These are phyloP conservation scores for Penicillium psychrosexuale DNA, from an alignment of 2,329 filamentous ascomycete species.

Conservation along the genomic window DNA sequence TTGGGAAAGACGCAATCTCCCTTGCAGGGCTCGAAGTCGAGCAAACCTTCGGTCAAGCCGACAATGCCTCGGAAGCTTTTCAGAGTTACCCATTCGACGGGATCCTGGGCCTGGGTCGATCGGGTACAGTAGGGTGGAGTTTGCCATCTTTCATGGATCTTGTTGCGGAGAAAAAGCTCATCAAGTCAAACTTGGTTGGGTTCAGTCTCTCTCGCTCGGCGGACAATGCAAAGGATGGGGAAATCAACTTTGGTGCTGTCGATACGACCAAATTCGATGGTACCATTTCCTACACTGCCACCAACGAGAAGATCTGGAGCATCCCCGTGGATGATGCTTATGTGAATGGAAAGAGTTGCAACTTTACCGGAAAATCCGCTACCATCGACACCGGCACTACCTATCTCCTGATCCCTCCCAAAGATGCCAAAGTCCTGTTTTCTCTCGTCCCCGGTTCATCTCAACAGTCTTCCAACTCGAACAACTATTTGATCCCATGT, in stretches of 20 bases:
- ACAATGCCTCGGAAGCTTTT: conserved; percentile 70
- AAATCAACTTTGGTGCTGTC: conserved; percentile 71
- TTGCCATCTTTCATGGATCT: conserved; percentile 65
- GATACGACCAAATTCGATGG: conserved; percentile 67
- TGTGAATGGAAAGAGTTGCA: conserved; percentile 58
- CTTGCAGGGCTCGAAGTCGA: conserved; percentile 64
- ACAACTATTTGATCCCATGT: conserved; percentile 72
- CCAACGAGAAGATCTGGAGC: conserved; percentile 65
- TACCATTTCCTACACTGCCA: conserved; percentile 63
- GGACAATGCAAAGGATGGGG: conserved; percentile 67
- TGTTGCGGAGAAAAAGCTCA: conserved; percentile 54
- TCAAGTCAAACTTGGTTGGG: conserved; percentile 66
- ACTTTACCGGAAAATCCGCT: conserved; percentile 55
- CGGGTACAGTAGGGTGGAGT: conserved; percentile 49
- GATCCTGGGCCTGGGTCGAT: conserved; percentile 73
- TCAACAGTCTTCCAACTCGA: conserved; percentile 37
- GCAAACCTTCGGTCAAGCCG: conserved; percentile 70
- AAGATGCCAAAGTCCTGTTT: conserved; percentile 67
- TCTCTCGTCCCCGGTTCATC: conserved; percentile 61
- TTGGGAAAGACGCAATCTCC: conserved; percentile 64
- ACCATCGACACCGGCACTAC: conserved; percentile 85
- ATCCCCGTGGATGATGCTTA: conserved; percentile 65
- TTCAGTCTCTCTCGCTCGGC: conserved; percentile 66
- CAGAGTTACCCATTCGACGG: conserved; percentile 79
- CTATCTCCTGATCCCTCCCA: conserved; percentile 68